Conservation (phyloP, 371 early-diverging fungal species). For the Lichtheimia ornata region DNA sequence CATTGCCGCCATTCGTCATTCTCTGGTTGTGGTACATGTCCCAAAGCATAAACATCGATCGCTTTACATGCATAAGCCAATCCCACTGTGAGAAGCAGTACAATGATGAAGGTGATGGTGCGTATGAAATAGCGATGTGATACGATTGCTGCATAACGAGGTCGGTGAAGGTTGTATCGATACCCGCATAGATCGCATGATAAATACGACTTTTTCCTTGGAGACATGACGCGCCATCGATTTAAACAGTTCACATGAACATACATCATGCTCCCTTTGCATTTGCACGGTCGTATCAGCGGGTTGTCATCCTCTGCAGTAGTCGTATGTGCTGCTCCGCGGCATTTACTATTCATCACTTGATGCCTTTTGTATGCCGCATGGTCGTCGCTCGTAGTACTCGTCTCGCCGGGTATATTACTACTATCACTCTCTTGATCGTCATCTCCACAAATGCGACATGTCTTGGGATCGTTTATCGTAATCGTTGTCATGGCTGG, state of each 20-base stretch:
- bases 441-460: conserved; percentile 23
- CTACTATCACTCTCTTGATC: conserved; percentile 18
- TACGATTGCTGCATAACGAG: conserved; percentile 22
- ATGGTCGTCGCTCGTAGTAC: not conserved
- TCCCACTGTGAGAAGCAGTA: conserved; percentile 8
- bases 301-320: conserved; percentile 15
- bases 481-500: not conserved
- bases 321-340: no score
- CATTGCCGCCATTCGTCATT: conserved; percentile 16
- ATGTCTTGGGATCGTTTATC: conserved; percentile 5
- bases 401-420: not conserved
- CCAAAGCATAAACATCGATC: conserved; percentile 18
- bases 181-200: conserved; percentile 32
- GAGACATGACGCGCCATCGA: conserved; percentile 34
- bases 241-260: conserved; percentile 33
- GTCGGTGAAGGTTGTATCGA: conserved; percentile 26
- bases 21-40: conserved; percentile 9
- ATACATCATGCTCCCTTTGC: conserved; percentile 33
- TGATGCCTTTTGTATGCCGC: conserved; percentile 3
- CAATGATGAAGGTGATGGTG: conserved; percentile 14
- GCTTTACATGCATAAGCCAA: conserved; percentile 19
- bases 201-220: conserved; percentile 20
- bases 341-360: not conserved
- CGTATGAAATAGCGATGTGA: conserved; percentile 19
- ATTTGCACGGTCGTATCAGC: conserved; percentile 33